These are phyloP conservation scores for Sistotremastrum niveocremeum DNA, from an alignment of 768 basidiomycete genomes.

Conservation along the genomic window DNA sequence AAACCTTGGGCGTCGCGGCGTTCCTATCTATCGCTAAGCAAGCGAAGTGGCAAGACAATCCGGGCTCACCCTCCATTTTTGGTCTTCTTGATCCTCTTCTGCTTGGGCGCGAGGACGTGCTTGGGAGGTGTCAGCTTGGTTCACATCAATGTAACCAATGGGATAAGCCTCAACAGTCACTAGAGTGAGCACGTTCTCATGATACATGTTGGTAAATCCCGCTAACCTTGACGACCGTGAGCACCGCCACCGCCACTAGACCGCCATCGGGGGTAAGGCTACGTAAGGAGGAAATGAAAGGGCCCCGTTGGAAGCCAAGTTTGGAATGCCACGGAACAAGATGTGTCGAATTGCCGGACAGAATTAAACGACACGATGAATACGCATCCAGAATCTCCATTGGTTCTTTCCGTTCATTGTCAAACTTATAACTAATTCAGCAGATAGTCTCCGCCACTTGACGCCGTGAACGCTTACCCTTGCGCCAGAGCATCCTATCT, in stretches of 20 bases:
- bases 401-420: slow-evolving; percentile 66
- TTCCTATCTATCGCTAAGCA: slow-evolving; percentile 24
- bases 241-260: slow-evolving; percentile 53
- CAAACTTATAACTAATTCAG: neutral
- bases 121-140: slow-evolving; percentile 30
- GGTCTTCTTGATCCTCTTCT: slow-evolving; percentile 49
- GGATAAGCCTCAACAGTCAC: slow-evolving; percentile 41
- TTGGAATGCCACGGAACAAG: slow-evolving; percentile 81
- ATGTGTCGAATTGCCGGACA: slow-evolving; percentile 79
- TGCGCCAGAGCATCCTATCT: slow-evolving; percentile 70
- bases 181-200: neutral
- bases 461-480: slow-evolving; percentile 35
- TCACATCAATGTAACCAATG: slow-evolving; percentile 66
- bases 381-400: slow-evolving; percentile 75
- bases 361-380: slow-evolving; percentile 43
- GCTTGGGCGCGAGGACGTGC: slow-evolving; percentile 53
- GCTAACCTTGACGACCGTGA: slow-evolving; percentile 53
- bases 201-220: neutral
- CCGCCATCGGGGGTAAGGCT: slow-evolving; percentile 80
- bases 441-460: neutral
- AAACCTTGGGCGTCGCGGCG: slow-evolving; percentile 44
- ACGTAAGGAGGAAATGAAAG: slow-evolving; percentile 62
- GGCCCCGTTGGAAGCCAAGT: slow-evolving; percentile 59
- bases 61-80: slow-evolving; percentile 55
- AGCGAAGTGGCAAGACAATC: neutral